phyloP scores from a whole-genome alignment of 257 asterid species.

The Solanum pinnatisectum region DNA sequence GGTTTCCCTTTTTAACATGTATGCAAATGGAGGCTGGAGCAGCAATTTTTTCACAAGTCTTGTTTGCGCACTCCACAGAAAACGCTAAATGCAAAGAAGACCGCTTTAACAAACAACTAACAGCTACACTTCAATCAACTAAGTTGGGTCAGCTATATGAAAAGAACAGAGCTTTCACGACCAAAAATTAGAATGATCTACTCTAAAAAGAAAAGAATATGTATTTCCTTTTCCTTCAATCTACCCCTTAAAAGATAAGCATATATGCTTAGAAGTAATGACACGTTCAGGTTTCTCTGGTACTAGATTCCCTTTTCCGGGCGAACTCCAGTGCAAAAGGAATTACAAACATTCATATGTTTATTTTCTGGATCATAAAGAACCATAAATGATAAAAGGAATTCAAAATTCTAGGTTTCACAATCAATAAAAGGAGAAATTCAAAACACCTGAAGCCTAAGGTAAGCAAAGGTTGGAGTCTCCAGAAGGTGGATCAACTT shows the following conservation, averaged over 20 bases:
- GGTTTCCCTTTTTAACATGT: background rate
- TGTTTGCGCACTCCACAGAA: background rate
- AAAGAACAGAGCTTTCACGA: background rate
- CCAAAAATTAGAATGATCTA: background rate
- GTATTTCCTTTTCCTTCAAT: background rate
- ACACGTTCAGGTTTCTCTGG: background rate
- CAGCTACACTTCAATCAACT: background rate
- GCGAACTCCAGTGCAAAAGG: background rate
- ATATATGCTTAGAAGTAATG: background rate
- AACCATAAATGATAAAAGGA: background rate
- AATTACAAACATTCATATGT: background rate
- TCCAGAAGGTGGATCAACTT: slow-evolving; percentile 90
- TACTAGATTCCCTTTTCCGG: background rate
- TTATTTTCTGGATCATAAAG: background rate
- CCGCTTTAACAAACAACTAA: background rate
- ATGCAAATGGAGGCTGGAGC: background rate
- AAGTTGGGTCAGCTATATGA: background rate
- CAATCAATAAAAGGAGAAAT: background rate
- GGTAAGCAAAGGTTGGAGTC: slow-evolving; percentile 94
- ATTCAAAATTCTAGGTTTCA: background rate
- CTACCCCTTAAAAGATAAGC: background rate
- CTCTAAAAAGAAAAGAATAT: background rate
- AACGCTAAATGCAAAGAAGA: background rate
- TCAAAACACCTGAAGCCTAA: slow-evolving; percentile 72
- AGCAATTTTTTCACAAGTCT: background rate